A percentile compares a stretch with the other conserved stretches of the same genome.
These are phyloP conservation scores for Penstemon newberryi DNA, from an alignment of 257 asterid genomes.

Conservation along the genomic window DNA sequence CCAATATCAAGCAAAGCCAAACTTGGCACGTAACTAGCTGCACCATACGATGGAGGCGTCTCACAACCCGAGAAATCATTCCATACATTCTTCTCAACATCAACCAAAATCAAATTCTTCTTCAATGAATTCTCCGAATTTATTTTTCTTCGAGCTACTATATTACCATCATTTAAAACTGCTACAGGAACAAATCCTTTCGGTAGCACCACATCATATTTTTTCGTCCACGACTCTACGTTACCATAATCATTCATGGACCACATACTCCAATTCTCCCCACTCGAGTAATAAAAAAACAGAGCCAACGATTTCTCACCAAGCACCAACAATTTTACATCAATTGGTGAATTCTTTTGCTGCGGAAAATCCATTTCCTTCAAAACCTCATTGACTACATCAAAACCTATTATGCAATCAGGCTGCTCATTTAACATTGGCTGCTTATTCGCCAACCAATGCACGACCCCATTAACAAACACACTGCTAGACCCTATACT, in stretches of 20 bases:
- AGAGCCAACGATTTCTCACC: slow-evolving; percentile 34
- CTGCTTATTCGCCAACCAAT: slow-evolving; percentile 21
- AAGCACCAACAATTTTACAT: slow-evolving; percentile 25
- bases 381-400: slow-evolving; percentile 35
- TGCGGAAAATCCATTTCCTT: slow-evolving; percentile 32
- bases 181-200: slow-evolving; percentile 32
- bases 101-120: slow-evolving; percentile 33
- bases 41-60: slow-evolving; percentile 31
- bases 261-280: slow-evolving; percentile 41
- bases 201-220: slow-evolving; percentile 13
- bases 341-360: slow-evolving; percentile 12
- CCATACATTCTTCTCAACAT: slow-evolving; percentile 29
- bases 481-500: no score
- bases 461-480: no score
- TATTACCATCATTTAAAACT: slow-evolving; percentile 24
- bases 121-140: not conserved
- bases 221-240: slow-evolving; percentile 36
- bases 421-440: slow-evolving; percentile 11
- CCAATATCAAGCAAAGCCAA: slow-evolving; percentile 42
- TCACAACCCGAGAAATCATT: slow-evolving; percentile 33
- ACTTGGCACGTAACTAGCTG: slow-evolving; percentile 31
- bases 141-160: slow-evolving; percentile 18
- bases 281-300: slow-evolving; percentile 25
- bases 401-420: slow-evolving; percentile 42
- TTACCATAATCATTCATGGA: slow-evolving; percentile 39